Percentiles rank a stretch among this genome's conserved stretches.
phyloP scores from a whole-genome alignment of 495 filamentous ascomycete genomes.

The Beverwykella pulmonaria region DNA sequence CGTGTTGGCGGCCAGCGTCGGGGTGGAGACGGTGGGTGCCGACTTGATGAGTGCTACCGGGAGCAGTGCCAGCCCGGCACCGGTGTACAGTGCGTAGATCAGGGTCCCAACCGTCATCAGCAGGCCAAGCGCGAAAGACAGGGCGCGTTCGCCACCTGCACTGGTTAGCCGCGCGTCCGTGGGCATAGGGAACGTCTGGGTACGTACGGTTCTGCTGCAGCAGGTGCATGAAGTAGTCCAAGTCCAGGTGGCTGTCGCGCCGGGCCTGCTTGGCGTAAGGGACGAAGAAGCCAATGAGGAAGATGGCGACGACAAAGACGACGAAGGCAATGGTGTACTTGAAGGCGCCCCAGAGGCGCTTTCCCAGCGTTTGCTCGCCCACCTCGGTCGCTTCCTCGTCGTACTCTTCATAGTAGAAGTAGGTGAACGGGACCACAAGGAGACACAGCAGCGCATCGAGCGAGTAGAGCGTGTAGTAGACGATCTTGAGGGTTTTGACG shows the following conservation, averaged over 20 bases:
- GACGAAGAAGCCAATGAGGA: slow-evolving; percentile 90
- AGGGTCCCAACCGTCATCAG: slow-evolving; percentile 82
- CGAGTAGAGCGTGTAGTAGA: slow-evolving; percentile 92
- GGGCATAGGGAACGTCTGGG: not conserved
- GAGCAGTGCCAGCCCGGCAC: slow-evolving; percentile 82
- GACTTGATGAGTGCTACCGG: slow-evolving; percentile 90
- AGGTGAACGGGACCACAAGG: slow-evolving; percentile 88
- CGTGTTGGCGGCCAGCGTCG: slow-evolving; percentile 72
- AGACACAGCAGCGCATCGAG: slow-evolving; percentile 90
- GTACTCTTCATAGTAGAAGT: slow-evolving; percentile 98
- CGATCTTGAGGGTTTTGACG: slow-evolving; percentile 73
- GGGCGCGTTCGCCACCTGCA: slow-evolving; percentile 81
- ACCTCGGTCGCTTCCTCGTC: slow-evolving; percentile 80
- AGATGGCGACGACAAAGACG: slow-evolving; percentile 74
- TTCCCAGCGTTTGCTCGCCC: slow-evolving; percentile 67
- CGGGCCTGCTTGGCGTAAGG: slow-evolving; percentile 67
- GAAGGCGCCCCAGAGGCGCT: slow-evolving; percentile 75
- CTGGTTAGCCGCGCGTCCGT: slow-evolving; percentile 31
- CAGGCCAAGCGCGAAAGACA: slow-evolving; percentile 84
- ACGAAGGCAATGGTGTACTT: slow-evolving; percentile 92
- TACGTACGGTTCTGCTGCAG: slow-evolving; percentile 76
- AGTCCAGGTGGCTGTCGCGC: slow-evolving; percentile 62
- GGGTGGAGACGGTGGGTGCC: slow-evolving; percentile 76
- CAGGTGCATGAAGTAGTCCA: slow-evolving; percentile 89
- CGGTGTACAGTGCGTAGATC: slow-evolving; percentile 86